phyloP scores from a whole-genome alignment of 441 rosid genomes.

The Capsella rubella region DNA sequence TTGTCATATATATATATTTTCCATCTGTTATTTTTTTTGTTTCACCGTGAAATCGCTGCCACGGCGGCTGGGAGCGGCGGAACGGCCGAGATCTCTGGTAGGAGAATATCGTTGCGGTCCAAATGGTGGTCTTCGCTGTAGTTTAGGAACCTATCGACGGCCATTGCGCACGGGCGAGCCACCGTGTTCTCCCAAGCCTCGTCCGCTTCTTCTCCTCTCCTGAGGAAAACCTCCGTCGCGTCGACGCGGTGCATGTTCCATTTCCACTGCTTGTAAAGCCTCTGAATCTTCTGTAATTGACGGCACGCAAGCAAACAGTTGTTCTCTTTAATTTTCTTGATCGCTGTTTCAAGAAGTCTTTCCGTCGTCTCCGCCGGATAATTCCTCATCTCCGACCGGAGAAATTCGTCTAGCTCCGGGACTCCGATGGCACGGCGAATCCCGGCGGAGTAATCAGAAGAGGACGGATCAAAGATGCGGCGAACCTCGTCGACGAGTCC shows the following conservation, averaged over 20 bases:
- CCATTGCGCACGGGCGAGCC: constrained; percentile 57
- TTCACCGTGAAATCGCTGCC: constrained; percentile 55
- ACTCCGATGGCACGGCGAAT: constrained; percentile 77
- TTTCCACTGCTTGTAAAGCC: constrained; percentile 55
- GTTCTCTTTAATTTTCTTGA: constrained; percentile 64
- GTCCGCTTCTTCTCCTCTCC: constrained; percentile 58
- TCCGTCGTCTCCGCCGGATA: constrained; percentile 37
- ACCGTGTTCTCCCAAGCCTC: constrained; percentile 73
- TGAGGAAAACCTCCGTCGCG: constrained; percentile 72
- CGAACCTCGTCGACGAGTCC: constrained; percentile 70
- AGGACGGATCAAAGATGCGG: constrained; percentile 52
- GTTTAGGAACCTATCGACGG: constrained; percentile 57
- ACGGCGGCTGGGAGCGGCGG: constrained; percentile 58
- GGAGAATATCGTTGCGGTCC: constrained; percentile 35
- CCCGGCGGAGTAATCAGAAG: constrained; percentile 55
- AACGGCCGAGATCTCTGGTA: constrained; percentile 39
- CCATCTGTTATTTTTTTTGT: neutral
- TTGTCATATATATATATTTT: constrained; percentile 8
- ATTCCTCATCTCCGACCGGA: constrained; percentile 46
- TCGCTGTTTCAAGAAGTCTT: constrained; percentile 56
- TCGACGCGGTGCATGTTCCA: constrained; percentile 78
- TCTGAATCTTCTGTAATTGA: constrained; percentile 63
- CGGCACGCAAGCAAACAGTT: constrained; percentile 59
- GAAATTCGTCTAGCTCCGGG: constrained; percentile 63
- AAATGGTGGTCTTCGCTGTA: constrained; percentile 41